phyloP scores from a whole-genome alignment of 2,329 filamentous ascomycete species.

The Chalaropsis thielavioides region DNA sequence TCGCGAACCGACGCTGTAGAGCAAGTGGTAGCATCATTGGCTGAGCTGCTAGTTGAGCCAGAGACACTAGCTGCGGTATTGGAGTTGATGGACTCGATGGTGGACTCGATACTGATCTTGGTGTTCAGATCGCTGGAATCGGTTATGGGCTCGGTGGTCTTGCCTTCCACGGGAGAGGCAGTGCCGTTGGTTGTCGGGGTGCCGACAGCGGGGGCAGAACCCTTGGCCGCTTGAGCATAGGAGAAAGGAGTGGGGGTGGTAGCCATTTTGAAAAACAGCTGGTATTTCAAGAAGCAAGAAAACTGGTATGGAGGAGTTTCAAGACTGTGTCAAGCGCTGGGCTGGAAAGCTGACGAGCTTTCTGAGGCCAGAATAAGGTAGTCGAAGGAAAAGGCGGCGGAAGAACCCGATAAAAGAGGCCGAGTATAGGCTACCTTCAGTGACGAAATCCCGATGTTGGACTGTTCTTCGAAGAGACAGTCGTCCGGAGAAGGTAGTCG shows the following conservation, averaged over 20 bases:
- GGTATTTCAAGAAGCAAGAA: background rate
- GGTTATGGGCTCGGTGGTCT: conserved; percentile 10
- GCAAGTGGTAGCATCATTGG: conserved; percentile 21
- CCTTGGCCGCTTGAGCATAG: conserved; percentile 86
- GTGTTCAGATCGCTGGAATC: conserved; percentile 14
- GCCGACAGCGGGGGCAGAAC: conserved; percentile 21
- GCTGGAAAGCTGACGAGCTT: background rate
- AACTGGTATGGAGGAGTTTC: conserved; percentile 5
- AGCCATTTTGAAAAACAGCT: conserved; percentile 30
- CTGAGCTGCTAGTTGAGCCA: conserved; percentile 18
- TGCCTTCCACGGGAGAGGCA: background rate
- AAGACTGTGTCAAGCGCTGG: background rate
- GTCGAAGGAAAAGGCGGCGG: background rate
- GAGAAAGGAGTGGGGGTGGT: conserved; percentile 54
- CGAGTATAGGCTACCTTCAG: background rate
- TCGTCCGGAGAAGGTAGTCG: conserved; percentile 15
- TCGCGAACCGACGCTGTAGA: conserved; percentile 29
- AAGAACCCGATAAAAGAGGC: background rate
- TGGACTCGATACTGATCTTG: background rate
- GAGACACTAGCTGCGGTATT: conserved; percentile 17
- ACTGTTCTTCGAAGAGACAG: conserved; percentile 8
- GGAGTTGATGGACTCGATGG: conserved; percentile 7
- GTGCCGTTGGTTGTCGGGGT: conserved; percentile 2
- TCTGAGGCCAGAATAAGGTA: background rate
- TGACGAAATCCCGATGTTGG: background rate